phyloP scores from a whole-genome alignment of 2,329 filamentous ascomycete genomes.

The Thielaviopsis musarum region DNA sequence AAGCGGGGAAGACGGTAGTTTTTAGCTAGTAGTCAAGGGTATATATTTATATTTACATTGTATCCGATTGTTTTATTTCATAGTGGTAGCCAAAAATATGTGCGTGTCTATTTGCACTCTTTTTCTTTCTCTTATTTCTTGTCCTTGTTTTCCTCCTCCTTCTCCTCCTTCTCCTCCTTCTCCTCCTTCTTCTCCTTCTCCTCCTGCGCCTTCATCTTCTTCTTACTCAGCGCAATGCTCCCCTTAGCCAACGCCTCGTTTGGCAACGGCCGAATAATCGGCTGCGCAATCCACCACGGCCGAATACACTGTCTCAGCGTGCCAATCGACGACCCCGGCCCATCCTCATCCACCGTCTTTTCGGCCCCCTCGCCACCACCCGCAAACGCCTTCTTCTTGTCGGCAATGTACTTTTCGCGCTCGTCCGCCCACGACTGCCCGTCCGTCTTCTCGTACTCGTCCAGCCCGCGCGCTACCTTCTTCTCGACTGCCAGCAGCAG shows the following conservation, averaged over 20 bases:
- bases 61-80: background rate
- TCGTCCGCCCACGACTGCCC: slow-evolving; percentile 32
- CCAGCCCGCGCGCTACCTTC: slow-evolving; percentile 54
- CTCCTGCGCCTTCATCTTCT: slow-evolving; percentile 32
- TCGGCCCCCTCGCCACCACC: slow-evolving; percentile 5
- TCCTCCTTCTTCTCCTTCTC: slow-evolving; percentile 12
- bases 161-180: background rate
- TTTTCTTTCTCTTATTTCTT: too few relatives aligned
- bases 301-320: slow-evolving; percentile 58
- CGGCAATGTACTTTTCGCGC: slow-evolving; percentile 13
- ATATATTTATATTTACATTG: background rate
- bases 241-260: slow-evolving; percentile 76
- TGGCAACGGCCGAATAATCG: slow-evolving; percentile 71
- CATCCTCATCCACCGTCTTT: slow-evolving; percentile 27
- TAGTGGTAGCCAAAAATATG: background rate
- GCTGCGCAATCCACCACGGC: slow-evolving; percentile 83
- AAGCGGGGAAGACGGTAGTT: slow-evolving; percentile 12
- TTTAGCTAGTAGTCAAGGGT: background rate
- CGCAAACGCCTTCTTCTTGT: slow-evolving; percentile 8
- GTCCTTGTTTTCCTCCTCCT: background rate
- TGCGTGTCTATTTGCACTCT: background rate
- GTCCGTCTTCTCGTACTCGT: slow-evolving; percentile 43
- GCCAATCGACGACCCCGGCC: slow-evolving; percentile 28
- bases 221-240: slow-evolving; percentile 57
- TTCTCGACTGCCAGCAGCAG: slow-evolving; percentile 60